These are phyloP conservation scores for Berberis vulgaris DNA, from an alignment of 164 flowering plant species.

Conservation along the genomic window DNA sequence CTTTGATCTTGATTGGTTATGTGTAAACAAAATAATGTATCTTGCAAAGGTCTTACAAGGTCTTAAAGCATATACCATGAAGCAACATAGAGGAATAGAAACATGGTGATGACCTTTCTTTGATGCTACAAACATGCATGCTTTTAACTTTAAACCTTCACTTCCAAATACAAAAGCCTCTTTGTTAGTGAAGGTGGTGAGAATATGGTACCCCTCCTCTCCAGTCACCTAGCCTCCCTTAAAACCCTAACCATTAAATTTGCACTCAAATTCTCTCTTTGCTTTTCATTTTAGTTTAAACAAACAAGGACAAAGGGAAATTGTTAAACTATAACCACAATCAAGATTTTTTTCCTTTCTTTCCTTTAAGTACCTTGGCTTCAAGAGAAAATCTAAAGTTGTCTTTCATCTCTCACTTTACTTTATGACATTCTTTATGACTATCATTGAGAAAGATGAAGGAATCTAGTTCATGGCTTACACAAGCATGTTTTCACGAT, in stretches of 20 bases:
- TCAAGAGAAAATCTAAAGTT: neutral
- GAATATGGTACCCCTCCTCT: neutral
- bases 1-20: neutral
- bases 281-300: too few species aligned
- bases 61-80: slow-evolving; percentile 4
- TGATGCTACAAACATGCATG: neutral
- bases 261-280: slow-evolving; percentile 17
- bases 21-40: neutral
- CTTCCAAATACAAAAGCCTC: slow-evolving; percentile 2
- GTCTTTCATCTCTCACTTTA: slow-evolving; percentile 12
- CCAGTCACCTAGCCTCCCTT: neutral
- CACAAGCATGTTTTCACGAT: slow-evolving; percentile 3
- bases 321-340: slow-evolving; percentile 11
- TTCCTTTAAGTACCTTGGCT: slow-evolving; percentile 17
- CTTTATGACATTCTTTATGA: slow-evolving; percentile 1
- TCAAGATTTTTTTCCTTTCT: neutral
- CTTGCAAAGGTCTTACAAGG: neutral
- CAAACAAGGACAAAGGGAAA: slow-evolving; percentile 11
- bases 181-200: neutral
- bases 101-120: neutral
- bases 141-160: neutral
- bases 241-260: slow-evolving; percentile 7
- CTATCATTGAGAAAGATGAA: slow-evolving; percentile 23
- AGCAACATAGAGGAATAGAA: neutral
- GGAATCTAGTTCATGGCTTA: slow-evolving; percentile 35